These are phyloP conservation scores for Gossypium lobatum DNA, from an alignment of 441 rosid genomes.

Conservation along the genomic window DNA sequence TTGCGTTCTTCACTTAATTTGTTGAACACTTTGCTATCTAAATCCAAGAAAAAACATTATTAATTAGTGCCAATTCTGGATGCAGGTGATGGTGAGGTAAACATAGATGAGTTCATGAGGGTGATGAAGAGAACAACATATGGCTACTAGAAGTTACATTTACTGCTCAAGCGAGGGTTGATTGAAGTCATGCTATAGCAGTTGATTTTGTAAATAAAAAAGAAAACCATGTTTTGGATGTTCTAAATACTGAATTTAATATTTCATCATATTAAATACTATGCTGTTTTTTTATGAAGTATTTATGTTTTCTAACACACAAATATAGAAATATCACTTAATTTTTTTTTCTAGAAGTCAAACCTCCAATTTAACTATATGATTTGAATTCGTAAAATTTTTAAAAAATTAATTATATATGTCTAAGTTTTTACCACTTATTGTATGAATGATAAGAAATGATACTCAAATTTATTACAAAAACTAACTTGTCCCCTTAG, in stretches of 20 bases:
- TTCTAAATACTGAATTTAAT: background rate
- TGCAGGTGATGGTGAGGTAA: conserved; percentile 78
- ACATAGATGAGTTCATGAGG: conserved; percentile 63
- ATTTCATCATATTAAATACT: background rate
- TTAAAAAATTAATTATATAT: too few relatives aligned
- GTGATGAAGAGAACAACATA: conserved; percentile 75
- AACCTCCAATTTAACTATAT: too few relatives aligned
- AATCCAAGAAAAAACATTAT: background rate
- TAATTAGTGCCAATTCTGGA: background rate
- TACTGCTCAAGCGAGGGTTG: background rate
- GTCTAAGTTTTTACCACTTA: too few relatives aligned
- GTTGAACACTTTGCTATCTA: background rate
- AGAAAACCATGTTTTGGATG: background rate
- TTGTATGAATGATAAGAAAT: too few relatives aligned
- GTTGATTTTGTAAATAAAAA: conserved; percentile 13
- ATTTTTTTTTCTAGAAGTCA: too few relatives aligned
- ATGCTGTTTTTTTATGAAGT: too few relatives aligned
- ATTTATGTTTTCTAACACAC: too few relatives aligned
- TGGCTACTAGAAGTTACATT: conserved; percentile 34
- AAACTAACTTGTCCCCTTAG: too few relatives aligned
- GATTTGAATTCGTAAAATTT: too few relatives aligned
- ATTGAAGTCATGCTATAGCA: background rate
- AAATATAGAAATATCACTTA: too few relatives aligned
- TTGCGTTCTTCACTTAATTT: too few relatives aligned
- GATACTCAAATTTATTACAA: too few relatives aligned